Percentiles rank a stretch among this genome's conserved stretches.
phyloP scores from a whole-genome alignment of 2,329 filamentous ascomycete species.

The Penicillium sp. region DNA sequence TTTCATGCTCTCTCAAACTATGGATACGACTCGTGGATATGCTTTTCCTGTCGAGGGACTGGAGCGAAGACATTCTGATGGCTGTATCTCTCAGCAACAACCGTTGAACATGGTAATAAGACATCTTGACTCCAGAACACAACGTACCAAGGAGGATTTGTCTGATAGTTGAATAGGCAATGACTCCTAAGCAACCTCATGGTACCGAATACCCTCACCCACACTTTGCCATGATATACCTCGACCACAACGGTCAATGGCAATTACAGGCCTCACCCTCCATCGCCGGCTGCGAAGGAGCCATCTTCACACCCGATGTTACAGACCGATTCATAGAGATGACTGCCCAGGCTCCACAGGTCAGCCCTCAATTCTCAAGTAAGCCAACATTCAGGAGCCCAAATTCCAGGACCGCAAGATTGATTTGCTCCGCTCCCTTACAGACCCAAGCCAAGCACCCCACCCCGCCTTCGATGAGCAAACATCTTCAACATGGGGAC shows the following conservation, averaged over 20 bases:
- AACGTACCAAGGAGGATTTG: background rate
- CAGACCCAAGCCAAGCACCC: conserved; percentile 12
- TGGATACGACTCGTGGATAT: conserved; percentile 20
- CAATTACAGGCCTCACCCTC: conserved; percentile 35
- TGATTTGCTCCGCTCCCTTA: background rate
- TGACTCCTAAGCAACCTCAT: conserved; percentile 18
- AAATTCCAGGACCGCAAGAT: background rate
- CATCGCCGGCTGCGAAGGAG: conserved; percentile 31
- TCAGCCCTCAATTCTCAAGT: conserved; percentile 28
- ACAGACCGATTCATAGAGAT: conserved; percentile 36
- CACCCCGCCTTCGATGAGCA: conserved; percentile 16
- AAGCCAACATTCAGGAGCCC: conserved; percentile 7
- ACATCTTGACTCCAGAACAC: background rate
- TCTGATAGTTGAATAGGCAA: conserved; percentile 16
- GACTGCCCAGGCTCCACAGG: conserved; percentile 21
- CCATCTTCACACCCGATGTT: conserved; percentile 39
- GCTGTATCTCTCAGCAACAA: conserved; percentile 14
- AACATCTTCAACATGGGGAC: conserved; percentile 25
- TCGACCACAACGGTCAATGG: conserved; percentile 36
- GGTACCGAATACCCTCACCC: conserved; percentile 30
- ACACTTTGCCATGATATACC: conserved; percentile 40
- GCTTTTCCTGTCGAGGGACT: conserved; percentile 12
- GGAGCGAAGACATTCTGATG: conserved; percentile 24
- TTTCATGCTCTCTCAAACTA: background rate
- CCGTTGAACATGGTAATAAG: conserved; percentile 19